These are phyloP conservation scores for Haberlea rhodopensis DNA, from an alignment of 257 asterid species.

Conservation along the genomic window DNA sequence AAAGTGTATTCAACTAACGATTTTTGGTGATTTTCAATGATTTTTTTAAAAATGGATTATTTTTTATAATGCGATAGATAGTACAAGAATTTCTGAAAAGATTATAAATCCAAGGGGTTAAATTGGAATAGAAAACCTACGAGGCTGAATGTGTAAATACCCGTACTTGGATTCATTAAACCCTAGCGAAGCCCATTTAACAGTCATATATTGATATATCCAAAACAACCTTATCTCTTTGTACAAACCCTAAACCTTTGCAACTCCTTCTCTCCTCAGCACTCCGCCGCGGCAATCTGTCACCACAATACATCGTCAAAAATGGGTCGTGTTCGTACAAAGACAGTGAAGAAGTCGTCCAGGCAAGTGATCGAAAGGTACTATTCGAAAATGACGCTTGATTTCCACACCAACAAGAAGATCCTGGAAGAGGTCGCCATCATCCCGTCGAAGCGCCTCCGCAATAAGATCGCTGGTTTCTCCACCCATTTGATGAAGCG, in stretches of 20 bases:
- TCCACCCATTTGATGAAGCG: constrained; percentile 57
- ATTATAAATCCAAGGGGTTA: background rate
- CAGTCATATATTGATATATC: background rate
- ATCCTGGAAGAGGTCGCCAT: constrained; percentile 49
- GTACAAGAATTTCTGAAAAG: no score
- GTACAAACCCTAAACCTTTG: background rate
- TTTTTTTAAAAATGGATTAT: no score
- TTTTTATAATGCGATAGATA: no score
- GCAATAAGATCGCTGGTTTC: constrained; percentile 58
- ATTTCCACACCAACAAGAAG: constrained; percentile 57
- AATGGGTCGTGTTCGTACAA: constrained; percentile 50
- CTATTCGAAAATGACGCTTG: constrained; percentile 48
- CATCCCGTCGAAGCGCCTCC: constrained; percentile 54
- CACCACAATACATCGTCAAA: background rate
- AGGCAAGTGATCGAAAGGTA: constrained; percentile 44
- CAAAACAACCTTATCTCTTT: background rate
- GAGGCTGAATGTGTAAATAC: background rate
- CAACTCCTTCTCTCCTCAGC: background rate
- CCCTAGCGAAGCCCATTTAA: background rate
- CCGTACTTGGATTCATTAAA: background rate
- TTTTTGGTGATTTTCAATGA: no score
- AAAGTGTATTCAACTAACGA: no score
- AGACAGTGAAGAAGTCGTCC: constrained; percentile 50
- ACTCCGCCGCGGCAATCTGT: background rate
- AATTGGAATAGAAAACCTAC: no score